Base-by-base conservation (phyloP, 148 eudicot species). In the Talinum fruticosum region DNA sequence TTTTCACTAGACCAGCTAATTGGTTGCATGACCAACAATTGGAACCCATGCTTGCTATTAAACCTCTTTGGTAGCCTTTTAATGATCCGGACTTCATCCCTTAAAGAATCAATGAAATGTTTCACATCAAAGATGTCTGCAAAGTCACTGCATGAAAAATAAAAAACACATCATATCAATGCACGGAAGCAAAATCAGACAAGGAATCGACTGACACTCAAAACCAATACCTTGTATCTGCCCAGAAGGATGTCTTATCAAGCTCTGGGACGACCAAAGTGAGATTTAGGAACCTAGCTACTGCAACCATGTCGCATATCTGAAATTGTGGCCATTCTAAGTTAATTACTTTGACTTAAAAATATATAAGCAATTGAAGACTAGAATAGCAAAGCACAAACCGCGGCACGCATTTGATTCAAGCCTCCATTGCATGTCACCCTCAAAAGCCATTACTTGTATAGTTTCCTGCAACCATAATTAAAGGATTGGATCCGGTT, bases 401-500 rank as follows among this genome's bases (percentile, higher is more conserved):
- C 98, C 92, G 92, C 98, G 84, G 98, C 90, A 72, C 98, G 93
- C 98, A 95, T 95, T 84, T 92, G 98, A 87, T 95, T 95, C 91
- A 95, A 87, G 64, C 98, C 98, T 64, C 98, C 98, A 73, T 95
- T 95, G 89, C 97, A 92, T 69, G 94, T 87, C 21, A 95, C 94
- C 82, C 82, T 87, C 10, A 95, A 88, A 87, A 91, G 72, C 98
- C 98, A 72, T 88, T 95, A 82, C 96, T 95, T 68, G 85, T 84
- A 79, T 95, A 95, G 70, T 88, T 89, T 81, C 98, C 98, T 95
- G 90, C 79, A 90, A 59, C 51, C 34, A 61, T 13, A 61, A 61
- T 54, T 35, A 71, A 49, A 75, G 37, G 38, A 57, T 67, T 54
- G 33, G 61, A 69, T 35, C 24, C 34, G 65, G 64, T 41, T 53